A percentile compares a stretch with the other conserved stretches of the same genome.
phyloP scores from a whole-genome alignment of 805 yeast species.

The Komagataella pastoris region DNA sequence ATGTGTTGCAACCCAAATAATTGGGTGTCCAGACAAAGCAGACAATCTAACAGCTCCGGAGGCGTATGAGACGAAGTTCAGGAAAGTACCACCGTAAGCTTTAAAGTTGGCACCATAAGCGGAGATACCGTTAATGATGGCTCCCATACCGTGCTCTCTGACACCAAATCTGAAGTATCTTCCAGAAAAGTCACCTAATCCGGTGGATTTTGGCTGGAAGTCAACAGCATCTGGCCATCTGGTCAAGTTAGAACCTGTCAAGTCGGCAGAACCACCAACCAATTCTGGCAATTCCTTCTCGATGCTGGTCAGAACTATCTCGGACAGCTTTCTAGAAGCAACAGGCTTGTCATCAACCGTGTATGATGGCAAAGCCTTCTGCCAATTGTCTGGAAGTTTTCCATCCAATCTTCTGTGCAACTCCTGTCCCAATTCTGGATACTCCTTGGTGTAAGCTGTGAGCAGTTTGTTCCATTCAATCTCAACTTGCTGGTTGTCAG shows the following conservation, averaged over 20 bases:
- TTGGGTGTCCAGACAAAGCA: conserved; percentile 73
- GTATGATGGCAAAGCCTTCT: conserved; percentile 62
- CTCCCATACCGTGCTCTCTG: conserved; percentile 99
- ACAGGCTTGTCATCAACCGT: conserved; percentile 66
- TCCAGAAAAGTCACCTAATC: conserved; percentile 79
- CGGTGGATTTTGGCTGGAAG: conserved; percentile 80
- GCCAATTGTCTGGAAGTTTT: conserved; percentile 79
- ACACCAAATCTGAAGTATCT: conserved; percentile 97
- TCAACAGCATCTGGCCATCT: conserved; percentile 74
- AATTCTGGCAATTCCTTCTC: conserved; percentile 68
- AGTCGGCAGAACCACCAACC: conserved; percentile 96
- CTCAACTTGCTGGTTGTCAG: conserved; percentile 56
- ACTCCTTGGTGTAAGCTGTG: conserved; percentile 47
- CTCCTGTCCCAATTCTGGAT: conserved; percentile 71
- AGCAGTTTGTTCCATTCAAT: conserved; percentile 62
- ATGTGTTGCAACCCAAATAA: conserved; percentile 81
- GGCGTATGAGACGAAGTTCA: conserved; percentile 79
- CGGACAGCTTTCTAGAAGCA: conserved; percentile 92
- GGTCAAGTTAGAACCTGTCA: conserved; percentile 94
- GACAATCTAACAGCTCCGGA: conserved; percentile 81
- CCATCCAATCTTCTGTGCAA: conserved; percentile 64
- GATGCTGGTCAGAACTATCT: conserved; percentile 55
- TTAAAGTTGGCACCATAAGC: conserved; percentile 81
- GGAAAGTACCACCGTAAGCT: conserved; percentile 95
- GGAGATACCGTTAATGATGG: conserved; percentile 92